phyloP scores from a whole-genome alignment of 2,329 filamentous ascomycete genomes.

The Lecanosticta acicola region DNA sequence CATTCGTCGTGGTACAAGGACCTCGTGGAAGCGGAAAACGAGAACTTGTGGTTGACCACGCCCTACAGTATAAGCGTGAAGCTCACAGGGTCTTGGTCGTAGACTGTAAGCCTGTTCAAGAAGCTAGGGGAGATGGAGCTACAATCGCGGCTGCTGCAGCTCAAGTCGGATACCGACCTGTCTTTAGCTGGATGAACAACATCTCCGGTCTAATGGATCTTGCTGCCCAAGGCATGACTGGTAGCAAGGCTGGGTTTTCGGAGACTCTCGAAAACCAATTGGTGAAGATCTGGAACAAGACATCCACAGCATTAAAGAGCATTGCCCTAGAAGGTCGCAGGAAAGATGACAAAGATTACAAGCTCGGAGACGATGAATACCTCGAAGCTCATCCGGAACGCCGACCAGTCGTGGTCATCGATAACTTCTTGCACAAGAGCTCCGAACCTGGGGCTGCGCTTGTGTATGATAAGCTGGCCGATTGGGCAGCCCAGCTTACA shows the following conservation, averaged over 20 bases:
- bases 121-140: slow-evolving; percentile 78
- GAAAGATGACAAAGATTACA: slow-evolving; percentile 67
- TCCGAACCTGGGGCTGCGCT: slow-evolving; percentile 39
- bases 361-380: slow-evolving; percentile 75
- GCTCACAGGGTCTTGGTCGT: slow-evolving; percentile 74
- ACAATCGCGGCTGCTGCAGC: slow-evolving; percentile 77
- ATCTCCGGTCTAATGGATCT: slow-evolving; percentile 88
- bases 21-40: slow-evolving; percentile 86
- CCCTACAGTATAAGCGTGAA: slow-evolving; percentile 55
- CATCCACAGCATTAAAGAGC: slow-evolving; percentile 69
- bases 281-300: slow-evolving; percentile 81
- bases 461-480: slow-evolving; percentile 55
- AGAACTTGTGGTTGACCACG: slow-evolving; percentile 80
- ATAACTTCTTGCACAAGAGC: slow-evolving; percentile 82
- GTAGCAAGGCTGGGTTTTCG: slow-evolving; percentile 88
- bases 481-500: slow-evolving; percentile 81
- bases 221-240: slow-evolving; percentile 87
- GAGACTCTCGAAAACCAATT: slow-evolving; percentile 87
- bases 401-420: slow-evolving; percentile 77
- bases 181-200: slow-evolving; percentile 96
- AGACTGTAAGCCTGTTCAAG: slow-evolving; percentile 89
- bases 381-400: slow-evolving; percentile 82
- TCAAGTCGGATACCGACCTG: slow-evolving; percentile 82
- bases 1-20: slow-evolving; percentile 89
- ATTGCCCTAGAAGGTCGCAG: slow-evolving; percentile 66